Base-by-base conservation (phyloP, 768 basidiomycete genomes). In the Polyporus arcularius region DNA sequence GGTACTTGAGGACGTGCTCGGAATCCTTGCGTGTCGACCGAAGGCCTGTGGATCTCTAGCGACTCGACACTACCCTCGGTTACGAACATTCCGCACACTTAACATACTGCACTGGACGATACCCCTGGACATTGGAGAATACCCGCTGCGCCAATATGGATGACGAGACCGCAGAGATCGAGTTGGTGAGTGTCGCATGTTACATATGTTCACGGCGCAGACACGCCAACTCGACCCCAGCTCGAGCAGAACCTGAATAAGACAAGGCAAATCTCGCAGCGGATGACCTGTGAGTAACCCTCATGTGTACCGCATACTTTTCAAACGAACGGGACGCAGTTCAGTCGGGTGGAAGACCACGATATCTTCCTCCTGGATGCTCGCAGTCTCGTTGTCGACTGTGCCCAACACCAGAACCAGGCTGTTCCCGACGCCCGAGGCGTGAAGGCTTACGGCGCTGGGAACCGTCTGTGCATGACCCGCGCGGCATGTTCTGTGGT, bases 181-280 rank as follows among this genome's bases (percentile, higher is more conserved):
- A 89, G 75, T 81, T 89, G 62, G 87, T 88, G 64, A 43, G 62
- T 42, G n/a, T 15, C 9, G 2, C 26, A 6, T n/a, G n/a, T 35
- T n/a, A n/a, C n/a, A n/a, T 35, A 1, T 10, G n/a, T 10, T 30
- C 74, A 21, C 28, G 38, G 3, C 18, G 39, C 12, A 38, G 11
- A 0, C 31, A 39, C 7, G 7, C 18, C 11, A 30, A 30, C 8
- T 15, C n/a, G n/a, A 4, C 15, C 40, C 30, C 50, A 55, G 92
- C 81, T 94, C 10, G 90, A 94, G 75, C 92, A 94, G 73, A 93
- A 94, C 70, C 78, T 94, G 45, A 86, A 89, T 73, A 94, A 93
- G 75, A 94, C 92, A 0, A 83, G 84, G 21, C 90, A 90, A 68
- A 89, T 92, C 61, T 93, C 92, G 1, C 88, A 89, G 68, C 80